A percentile compares a stretch with the other conserved stretches of the same genome.
Conservation (phyloP, 176 grass and related monocot genomes). For the Musa beccarii region DNA sequence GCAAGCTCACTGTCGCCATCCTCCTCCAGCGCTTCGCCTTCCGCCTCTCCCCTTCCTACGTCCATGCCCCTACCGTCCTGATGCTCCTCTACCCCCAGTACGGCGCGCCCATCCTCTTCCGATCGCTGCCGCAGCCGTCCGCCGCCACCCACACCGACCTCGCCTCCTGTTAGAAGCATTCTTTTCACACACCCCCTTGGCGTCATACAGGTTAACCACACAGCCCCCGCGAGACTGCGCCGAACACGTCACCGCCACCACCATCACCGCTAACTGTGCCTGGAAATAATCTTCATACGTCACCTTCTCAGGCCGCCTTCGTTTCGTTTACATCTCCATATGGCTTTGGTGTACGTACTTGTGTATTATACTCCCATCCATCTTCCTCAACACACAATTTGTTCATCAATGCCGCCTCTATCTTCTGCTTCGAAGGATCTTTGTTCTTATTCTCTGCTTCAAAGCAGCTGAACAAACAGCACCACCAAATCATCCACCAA, state of each 20-base stretch:
- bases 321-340: neutral
- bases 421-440: neutral
- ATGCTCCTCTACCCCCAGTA: conserved; percentile 99
- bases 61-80: conserved; percentile 88
- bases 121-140: conserved; percentile 21
- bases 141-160: neutral
- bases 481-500: no score
- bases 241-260: no score
- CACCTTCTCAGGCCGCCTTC: neutral
- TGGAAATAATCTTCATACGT: neutral
- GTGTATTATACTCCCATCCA: neutral
- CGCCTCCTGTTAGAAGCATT: neutral
- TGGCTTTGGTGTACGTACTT: neutral
- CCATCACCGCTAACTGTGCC: neutral
- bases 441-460: no score
- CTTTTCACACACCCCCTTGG: neutral
- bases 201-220: no score
- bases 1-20: conserved; percentile 76
- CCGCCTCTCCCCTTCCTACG: conserved; percentile 73
- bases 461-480: no score
- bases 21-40: conserved; percentile 80
- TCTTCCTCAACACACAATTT: neutral
- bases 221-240: no score
- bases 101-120: conserved; percentile 78
- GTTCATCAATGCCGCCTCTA: neutral